phyloP scores from a whole-genome alignment of 305 asterid genomes.

The Fraxinus latifolia region DNA sequence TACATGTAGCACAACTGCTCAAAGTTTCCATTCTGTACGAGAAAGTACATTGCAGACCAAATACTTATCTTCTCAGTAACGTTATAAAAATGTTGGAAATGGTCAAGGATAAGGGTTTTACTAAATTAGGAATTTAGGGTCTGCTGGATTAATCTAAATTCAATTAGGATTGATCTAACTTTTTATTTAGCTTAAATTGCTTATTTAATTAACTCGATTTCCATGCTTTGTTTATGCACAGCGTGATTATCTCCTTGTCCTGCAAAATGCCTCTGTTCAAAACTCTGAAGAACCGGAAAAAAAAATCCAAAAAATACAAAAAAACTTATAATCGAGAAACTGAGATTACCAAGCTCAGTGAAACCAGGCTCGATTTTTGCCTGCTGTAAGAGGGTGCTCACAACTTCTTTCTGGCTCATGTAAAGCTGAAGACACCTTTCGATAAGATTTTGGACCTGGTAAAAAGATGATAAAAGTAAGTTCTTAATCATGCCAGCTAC shows the following conservation, averaged over 20 bases:
- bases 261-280: not conserved
- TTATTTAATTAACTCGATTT: not conserved
- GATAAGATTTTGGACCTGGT: constrained; percentile 83
- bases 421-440: constrained; percentile 97
- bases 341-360: constrained; percentile 72
- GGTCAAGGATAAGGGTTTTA: not conserved
- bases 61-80: not conserved
- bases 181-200: not conserved
- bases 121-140: not conserved
- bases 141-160: not conserved
- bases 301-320: not conserved
- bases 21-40: not conserved
- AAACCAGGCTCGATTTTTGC: constrained; percentile 88
- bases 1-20: not conserved
- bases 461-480: not conserved
- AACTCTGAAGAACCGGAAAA: not conserved
- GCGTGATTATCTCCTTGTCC: not conserved
- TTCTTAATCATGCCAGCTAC: not conserved
- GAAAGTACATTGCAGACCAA: not conserved
- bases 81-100: not conserved
- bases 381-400: constrained; percentile 61
- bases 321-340: constrained; percentile 3
- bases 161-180: not conserved
- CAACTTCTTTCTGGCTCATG: constrained; percentile 80
- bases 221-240: not conserved